Conservation (phyloP, 768 basidiomycete genomes). For the Boletus rubropictus region DNA sequence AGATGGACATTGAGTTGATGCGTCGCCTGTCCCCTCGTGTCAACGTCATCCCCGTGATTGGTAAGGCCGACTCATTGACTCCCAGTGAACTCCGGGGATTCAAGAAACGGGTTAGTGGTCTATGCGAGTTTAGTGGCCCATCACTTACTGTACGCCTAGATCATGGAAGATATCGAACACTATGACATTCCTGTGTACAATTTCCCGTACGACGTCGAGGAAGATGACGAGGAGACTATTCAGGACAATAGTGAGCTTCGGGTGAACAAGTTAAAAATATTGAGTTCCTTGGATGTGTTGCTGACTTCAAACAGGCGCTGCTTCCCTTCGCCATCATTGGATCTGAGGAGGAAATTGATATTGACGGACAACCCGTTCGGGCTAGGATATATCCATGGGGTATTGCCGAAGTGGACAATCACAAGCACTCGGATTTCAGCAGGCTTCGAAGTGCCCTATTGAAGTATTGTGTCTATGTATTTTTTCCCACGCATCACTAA, state of each 20-base stretch:
- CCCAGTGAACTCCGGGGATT: constrained; percentile 89
- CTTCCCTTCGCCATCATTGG: constrained; percentile 97
- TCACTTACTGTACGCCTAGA: constrained; percentile 40
- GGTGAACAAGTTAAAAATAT: constrained; percentile 38
- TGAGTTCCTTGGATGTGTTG: constrained; percentile 1
- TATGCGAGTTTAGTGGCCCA: neutral
- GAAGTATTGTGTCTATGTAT: constrained; percentile 46
- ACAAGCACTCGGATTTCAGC: constrained; percentile 99
- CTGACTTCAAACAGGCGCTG: constrained; percentile 50
- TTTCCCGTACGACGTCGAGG: constrained; percentile 98
- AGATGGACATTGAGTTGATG: constrained; percentile 99
- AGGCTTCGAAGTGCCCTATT: constrained; percentile 86
- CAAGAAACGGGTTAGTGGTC: constrained; percentile 75
- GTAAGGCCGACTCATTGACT: constrained; percentile 94
- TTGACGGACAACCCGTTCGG: constrained; percentile 86
- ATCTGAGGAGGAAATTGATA: constrained; percentile 93
- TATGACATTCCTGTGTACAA: constrained; percentile 98
- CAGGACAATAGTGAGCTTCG: constrained; percentile 95
- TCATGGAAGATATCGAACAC: constrained; percentile 99
- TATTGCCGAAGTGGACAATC: constrained; percentile 96
- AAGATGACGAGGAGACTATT: constrained; percentile 98
- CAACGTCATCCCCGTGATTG: constrained; percentile 97
- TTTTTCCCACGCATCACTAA: constrained; percentile 8
- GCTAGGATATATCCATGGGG: constrained; percentile 99
- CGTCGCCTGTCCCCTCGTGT: constrained; percentile 94